Base-by-base conservation (phyloP, 768 basidiomycete genomes). In the Macrolepiota dolichaula region DNA sequence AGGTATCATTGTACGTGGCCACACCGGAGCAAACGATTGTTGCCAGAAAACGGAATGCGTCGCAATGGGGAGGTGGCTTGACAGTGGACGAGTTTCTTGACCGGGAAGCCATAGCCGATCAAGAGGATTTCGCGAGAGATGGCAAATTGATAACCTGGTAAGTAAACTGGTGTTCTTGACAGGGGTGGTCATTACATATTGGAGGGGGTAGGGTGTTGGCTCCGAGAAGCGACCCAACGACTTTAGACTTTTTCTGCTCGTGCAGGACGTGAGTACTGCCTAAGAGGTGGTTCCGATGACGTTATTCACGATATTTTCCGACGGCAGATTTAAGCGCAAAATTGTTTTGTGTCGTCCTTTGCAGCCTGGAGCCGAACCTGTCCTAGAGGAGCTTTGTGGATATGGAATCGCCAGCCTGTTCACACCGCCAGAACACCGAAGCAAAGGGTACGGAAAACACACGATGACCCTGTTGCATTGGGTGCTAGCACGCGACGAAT, bases 401-500 rank as follows among this genome's bases (percentile, higher is more conserved):
- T 87, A 86, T 62, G 83, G 72, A 1, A 71, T 88, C 42, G 85
- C 85, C 0, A 77, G 78, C 3, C 84, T 88, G 10, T 88, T 78
- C 68, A 86, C 85, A 4, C 81, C 82, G 12, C 68, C 75, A 0
- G 57, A 65, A 36, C 75, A 84, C 22, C 78, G 85, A 57, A 72
- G 78, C 11, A 80, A 80, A 56, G 86, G 87, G 19, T 87, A 86
- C 62, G 85, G 81, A 9, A 67, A 69, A 11, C 83, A 85, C 62
- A 85, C 87, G 85, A 85, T 88, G 85, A 74, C 79, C 12, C 77
- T 89, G 24, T 57, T 89, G 37, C 86, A 89, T 65, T 74, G 73
- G 73, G 66, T 73, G 1, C 62, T 74, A 25, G 71, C 67, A 17
- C 63, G 65, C n/a, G 55, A 59, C 24, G 56, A 64, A 3, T 63